Evolutionary conservation across 2,329 filamentous ascomycete species (phyloP).

Genomic region (Harringtonia lauricola): DNA sequence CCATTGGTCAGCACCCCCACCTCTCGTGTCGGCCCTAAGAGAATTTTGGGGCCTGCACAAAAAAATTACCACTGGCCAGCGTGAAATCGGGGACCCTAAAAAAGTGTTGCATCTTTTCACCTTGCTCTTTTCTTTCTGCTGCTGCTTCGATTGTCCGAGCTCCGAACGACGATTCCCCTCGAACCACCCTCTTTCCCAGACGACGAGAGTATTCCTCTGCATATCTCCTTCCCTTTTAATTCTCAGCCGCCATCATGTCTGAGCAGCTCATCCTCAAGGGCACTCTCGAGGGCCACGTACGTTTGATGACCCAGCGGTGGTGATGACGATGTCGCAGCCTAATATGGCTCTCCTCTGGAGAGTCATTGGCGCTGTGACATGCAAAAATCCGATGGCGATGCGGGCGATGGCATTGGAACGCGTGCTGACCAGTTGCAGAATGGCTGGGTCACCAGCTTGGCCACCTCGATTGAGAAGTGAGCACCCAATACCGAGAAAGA

Average conservation of each 20-base stretch:
- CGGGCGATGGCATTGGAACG: no score
- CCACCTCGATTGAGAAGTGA: slow-evolving; percentile 98
- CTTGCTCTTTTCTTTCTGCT: slow-evolving; percentile 1
- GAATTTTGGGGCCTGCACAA: slow-evolving; percentile 12
- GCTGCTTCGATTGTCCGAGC: slow-evolving; percentile 1
- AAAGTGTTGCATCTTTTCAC: slow-evolving; percentile 1
- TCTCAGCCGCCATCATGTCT: slow-evolving; percentile 49
- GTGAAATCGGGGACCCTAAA: slow-evolving; percentile 1
- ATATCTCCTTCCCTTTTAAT: slow-evolving; percentile 13
- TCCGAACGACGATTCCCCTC: slow-evolving; percentile 1
- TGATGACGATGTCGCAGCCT: neutral
- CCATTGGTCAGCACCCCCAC: slow-evolving; percentile 18
- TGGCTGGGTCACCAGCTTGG: slow-evolving; percentile 98
- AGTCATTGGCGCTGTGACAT: no score
- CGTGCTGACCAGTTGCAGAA: slow-evolving; percentile 36
- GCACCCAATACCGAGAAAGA: slow-evolving; percentile 19
- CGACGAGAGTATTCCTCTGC: neutral
- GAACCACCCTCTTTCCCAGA: neutral
- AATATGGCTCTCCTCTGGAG: no score
- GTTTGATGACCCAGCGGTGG: slow-evolving; percentile 20
- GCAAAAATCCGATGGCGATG: no score
- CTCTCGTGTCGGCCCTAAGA: slow-evolving; percentile 13
- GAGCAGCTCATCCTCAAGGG: slow-evolving; percentile 94
- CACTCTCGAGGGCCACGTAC: slow-evolving; percentile 92
- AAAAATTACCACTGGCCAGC: slow-evolving; percentile 6